Evolutionary conservation across 2,329 filamentous ascomycete genomes (phyloP).

Genomic region (Fusarium agapanthi): DNA sequence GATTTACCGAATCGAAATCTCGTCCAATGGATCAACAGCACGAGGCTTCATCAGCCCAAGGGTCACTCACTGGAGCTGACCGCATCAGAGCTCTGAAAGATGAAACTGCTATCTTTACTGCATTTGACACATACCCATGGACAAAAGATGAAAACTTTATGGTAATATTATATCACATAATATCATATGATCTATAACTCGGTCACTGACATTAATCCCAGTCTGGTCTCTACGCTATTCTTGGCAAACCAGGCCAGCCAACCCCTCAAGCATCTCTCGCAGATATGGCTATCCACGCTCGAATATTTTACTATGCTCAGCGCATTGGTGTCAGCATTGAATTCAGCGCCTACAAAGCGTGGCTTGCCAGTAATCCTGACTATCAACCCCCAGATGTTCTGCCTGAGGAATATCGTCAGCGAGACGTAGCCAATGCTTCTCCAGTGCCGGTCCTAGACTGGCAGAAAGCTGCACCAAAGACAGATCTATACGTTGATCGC

Average conservation of each 20-base stretch:
- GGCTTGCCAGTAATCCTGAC: conserved; percentile 56
- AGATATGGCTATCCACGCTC: conserved; percentile 71
- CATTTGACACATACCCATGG: conserved; percentile 75
- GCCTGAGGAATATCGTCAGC: conserved; percentile 45
- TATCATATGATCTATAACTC: neutral
- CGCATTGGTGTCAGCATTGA: conserved; percentile 64
- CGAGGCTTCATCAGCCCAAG: conserved; percentile 21
- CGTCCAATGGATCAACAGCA: conserved; percentile 23
- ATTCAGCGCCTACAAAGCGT: conserved; percentile 73
- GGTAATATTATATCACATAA: conserved; percentile 48
- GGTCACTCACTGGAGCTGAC: conserved; percentile 45
- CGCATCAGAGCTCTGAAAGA: conserved; percentile 52
- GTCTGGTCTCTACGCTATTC: conserved; percentile 70
- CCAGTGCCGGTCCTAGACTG: conserved; percentile 49
- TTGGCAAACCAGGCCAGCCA: conserved; percentile 59
- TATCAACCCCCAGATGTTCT: conserved; percentile 49
- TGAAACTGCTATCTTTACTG: conserved; percentile 60
- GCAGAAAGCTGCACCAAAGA: conserved; percentile 60
- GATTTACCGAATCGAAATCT: neutral
- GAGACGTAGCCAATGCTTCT: conserved; percentile 7
- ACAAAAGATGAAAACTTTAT: conserved; percentile 73
- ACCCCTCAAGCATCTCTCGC: conserved; percentile 59
- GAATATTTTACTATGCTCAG: conserved; percentile 71
- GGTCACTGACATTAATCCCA: conserved; percentile 35
- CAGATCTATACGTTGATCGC: conserved; percentile 56